A percentile compares a stretch with the other conserved stretches of the same genome.
Evolutionary conservation across 148 eudicot genomes (phyloP).

Genomic region (Agrostemma githago): DNA sequence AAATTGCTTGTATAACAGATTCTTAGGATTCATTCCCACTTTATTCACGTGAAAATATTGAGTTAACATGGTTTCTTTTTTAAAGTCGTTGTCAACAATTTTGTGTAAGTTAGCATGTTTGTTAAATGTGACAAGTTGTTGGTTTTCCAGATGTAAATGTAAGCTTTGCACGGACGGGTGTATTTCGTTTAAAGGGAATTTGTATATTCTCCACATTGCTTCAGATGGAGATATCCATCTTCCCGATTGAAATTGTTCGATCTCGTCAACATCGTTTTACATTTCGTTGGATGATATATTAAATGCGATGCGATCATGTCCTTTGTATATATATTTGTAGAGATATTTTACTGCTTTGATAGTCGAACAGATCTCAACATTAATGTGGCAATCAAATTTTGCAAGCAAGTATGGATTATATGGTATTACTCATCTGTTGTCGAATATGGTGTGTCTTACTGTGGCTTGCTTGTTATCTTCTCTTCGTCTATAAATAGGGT

Average conservation of each 20-base stretch:
- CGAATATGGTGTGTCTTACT: background rate
- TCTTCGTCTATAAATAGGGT: conserved; percentile 27
- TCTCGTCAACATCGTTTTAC: background rate
- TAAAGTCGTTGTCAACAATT: background rate
- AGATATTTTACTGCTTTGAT: conserved; percentile 25
- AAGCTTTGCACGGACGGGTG: background rate
- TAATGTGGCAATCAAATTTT: conserved; percentile 22
- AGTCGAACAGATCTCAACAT: conserved; percentile 24
- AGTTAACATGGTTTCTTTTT: conserved; percentile 2
- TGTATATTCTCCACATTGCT: background rate
- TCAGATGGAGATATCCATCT: background rate
- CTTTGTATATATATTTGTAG: conserved; percentile 30
- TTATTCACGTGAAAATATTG: conserved; percentile 9
- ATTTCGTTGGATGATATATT: background rate
- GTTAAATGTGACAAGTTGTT: conserved; percentile 2
- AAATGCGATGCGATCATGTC: conserved; percentile 14
- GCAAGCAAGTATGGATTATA: conserved; percentile 21
- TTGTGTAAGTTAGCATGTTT: background rate
- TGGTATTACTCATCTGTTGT: conserved; percentile 31
- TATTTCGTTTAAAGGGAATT: background rate
- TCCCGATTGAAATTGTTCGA: background rate
- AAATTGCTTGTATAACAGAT: conserved; percentile 2
- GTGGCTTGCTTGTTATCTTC: background rate
- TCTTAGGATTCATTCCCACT: background rate
- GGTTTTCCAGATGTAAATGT: background rate